Conservation (phyloP, 768 basidiomycete species). For the Rickenella mellea region DNA sequence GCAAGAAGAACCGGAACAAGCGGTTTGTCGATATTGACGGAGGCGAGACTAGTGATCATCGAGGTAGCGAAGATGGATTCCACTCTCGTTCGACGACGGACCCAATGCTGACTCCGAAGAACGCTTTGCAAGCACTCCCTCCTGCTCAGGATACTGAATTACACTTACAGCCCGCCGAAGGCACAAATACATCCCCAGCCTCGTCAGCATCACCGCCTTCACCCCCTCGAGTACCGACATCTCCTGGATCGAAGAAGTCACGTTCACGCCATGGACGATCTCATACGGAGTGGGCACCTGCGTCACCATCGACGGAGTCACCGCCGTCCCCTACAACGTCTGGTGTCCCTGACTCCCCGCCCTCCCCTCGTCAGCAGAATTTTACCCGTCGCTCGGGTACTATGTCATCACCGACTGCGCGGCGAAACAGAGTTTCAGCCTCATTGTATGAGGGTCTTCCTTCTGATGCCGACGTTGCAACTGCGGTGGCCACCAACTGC, state of each 20-base stretch:
- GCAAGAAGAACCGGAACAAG: constrained; percentile 53
- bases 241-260: constrained; percentile 2
- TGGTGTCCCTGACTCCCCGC: constrained; percentile 6
- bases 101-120: background rate
- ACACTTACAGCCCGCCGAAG: constrained; percentile 13
- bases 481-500: constrained; percentile 16
- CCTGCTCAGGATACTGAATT: constrained; percentile 19
- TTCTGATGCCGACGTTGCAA: constrained; percentile 11
- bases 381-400: constrained; percentile 15
- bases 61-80: constrained; percentile 12
- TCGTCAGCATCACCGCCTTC: constrained; percentile 6
- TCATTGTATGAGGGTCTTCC: constrained; percentile 59
- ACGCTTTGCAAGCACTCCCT: background rate
- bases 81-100: background rate
- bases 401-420: constrained; percentile 29
- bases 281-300: constrained; percentile 27
- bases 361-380: constrained; percentile 12
- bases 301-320: background rate
- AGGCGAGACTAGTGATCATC: constrained; percentile 25
- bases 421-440: constrained; percentile 46
- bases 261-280: constrained; percentile 38
- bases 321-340: constrained; percentile 6
- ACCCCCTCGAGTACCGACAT: constrained; percentile 6
- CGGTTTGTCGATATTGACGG: constrained; percentile 74
- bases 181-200: constrained; percentile 5